Evolutionary conservation across 225 moss, liverwort and hornwort species (phyloP), one percentile per base, ranked within the genome.

Genomic region (Physcomitrellopsis africana): DNA sequence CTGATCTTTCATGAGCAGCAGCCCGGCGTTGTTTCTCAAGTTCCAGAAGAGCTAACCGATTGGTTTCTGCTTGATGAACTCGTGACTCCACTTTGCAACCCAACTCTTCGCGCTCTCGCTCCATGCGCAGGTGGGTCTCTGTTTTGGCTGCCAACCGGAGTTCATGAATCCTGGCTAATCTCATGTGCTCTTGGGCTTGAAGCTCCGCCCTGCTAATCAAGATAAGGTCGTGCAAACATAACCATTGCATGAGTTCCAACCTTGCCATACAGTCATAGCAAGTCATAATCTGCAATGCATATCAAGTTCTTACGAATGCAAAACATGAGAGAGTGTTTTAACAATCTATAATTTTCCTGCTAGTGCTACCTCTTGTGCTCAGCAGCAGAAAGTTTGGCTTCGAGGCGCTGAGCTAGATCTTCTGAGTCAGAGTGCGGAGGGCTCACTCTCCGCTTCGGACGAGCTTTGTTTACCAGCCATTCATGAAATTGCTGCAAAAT

Each of bases 321-420:
- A 57, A 63, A 73, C 52, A 26, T 58, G 29, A 67, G 81, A 76
- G 42, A 51, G 17, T 1, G 49, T 11, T 49, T 53, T 3, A 1
- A 53, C 53, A 53, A 53, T 16, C 18, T n/a, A n/a, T 2, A 15
- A n/a, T 18, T 19, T 48, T 56, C 26, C 23, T 66, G 32, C 52
- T 23, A 75, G 12, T 19, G 10, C 58, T 82, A 92, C 92, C 92
- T 84, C 74, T 96, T 96, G 10, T 96, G 96, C 60, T 96, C 94
- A 54, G 96, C 96, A 46, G 96, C 96, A 17, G 92, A 94, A 9
- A 96, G 92, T 83, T 94, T 96, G 3, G 96, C 96, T 81, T 96
- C 92, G 54, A 96, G 80, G 47, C 94, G 89, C 73, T 94, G 94
- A 14, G 96, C 96, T 46, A 94, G 74, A 67, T 81, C 89, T 79